phyloP scores from a whole-genome alignment of 306 rosid species.

The Crataegus laevigata region DNA sequence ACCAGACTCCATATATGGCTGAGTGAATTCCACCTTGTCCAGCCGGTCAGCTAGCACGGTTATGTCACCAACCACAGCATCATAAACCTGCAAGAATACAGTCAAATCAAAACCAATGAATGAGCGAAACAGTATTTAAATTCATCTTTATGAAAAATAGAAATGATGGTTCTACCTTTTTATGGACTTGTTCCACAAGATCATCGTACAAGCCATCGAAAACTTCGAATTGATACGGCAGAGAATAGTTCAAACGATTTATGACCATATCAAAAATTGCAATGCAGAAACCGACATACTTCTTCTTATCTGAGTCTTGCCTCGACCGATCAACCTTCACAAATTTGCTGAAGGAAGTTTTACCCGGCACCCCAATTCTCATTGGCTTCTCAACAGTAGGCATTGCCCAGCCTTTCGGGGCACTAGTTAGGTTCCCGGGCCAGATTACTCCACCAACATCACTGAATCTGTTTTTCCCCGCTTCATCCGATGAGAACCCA shows the following conservation, averaged over 20 bases:
- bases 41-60: too few relatives aligned
- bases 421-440: conserved; percentile 44
- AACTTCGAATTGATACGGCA: conserved; percentile 31
- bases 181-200: conserved; percentile 38
- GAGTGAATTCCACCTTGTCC: too few relatives aligned
- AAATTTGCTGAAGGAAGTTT: conserved; percentile 44
- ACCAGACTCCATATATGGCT: too few relatives aligned
- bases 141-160: too few relatives aligned
- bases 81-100: too few relatives aligned
- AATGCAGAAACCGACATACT: conserved; percentile 55
- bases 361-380: conserved; percentile 64
- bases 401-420: conserved; percentile 61
- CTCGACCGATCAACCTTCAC: conserved; percentile 35
- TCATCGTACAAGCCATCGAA: conserved; percentile 31
- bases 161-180: conserved; percentile 36
- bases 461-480: neutral
- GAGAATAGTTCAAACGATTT: conserved; percentile 29
- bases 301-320: neutral
- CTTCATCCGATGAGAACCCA: conserved; percentile 23
- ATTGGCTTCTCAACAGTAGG: conserved; percentile 39
- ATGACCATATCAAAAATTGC: conserved; percentile 24
- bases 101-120: too few relatives aligned
- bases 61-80: too few relatives aligned
- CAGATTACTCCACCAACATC: conserved; percentile 35
- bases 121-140: too few relatives aligned